Evolutionary conservation across 2,329 filamentous ascomycete genomes (phyloP).

Genomic region (Catunica adiposa): DNA sequence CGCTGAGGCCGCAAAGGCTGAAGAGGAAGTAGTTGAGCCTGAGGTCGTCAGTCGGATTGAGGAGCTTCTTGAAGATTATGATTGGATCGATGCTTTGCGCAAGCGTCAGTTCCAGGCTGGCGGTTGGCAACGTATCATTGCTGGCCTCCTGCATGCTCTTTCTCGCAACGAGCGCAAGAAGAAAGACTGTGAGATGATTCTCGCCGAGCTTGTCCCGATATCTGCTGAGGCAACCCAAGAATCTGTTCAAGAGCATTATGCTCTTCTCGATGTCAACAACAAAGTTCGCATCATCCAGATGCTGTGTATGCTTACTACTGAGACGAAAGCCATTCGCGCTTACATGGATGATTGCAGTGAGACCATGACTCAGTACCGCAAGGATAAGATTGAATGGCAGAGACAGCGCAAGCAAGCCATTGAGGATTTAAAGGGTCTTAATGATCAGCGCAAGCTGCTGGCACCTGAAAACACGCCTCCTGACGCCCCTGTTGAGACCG

Average conservation of each 20-base stretch:
- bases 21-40: conserved; percentile 31
- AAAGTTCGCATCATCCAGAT: conserved; percentile 69
- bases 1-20: conserved; percentile 42
- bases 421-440: conserved; percentile 53
- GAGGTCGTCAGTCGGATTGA: conserved; percentile 48
- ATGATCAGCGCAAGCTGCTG: conserved; percentile 57
- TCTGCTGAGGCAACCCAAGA: conserved; percentile 59
- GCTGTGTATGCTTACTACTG: conserved; percentile 68
- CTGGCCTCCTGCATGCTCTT: conserved; percentile 71
- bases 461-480: conserved; percentile 56
- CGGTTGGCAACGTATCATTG: conserved; percentile 80
- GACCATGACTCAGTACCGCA: conserved; percentile 86
- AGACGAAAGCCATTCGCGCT: conserved; percentile 69
- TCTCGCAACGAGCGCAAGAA: conserved; percentile 58
- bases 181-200: conserved; percentile 58
- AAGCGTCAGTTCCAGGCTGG: conserved; percentile 75
- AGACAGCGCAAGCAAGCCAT: conserved; percentile 51
- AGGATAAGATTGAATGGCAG: conserved; percentile 89
- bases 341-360: conserved; percentile 88
- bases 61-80: conserved; percentile 56
- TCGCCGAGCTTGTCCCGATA: conserved; percentile 65
- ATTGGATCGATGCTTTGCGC: conserved; percentile 73
- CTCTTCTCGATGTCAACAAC: conserved; percentile 62
- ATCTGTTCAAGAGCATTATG: conserved; percentile 57
- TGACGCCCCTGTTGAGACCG: conserved; percentile 38